A percentile compares a stretch with the other conserved stretches of the same genome.
Conservation (phyloP, 768 basidiomycete species). For the Trichaptum fuscoviolaceum region DNA sequence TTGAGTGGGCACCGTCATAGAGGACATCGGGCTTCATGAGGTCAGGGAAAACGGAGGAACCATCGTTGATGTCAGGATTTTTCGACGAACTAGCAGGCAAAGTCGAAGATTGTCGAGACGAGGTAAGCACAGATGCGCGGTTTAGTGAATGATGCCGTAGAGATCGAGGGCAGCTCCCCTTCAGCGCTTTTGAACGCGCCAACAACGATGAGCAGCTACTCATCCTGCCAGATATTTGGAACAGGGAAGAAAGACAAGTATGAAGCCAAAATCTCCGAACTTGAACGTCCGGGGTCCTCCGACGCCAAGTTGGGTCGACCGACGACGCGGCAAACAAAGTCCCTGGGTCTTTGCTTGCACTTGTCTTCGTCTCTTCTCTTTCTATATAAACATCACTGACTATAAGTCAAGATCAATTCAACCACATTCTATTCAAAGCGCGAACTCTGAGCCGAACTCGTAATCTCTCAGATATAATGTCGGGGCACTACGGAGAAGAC, state of each 20-base stretch:
- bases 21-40: slow-evolving; percentile 59
- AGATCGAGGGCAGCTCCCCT: background rate
- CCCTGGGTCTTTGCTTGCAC: no score
- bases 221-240: background rate
- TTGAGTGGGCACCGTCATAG: slow-evolving; percentile 54
- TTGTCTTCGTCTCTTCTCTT: no score
- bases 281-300: background rate
- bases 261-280: no score
- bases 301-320: no score
- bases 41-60: slow-evolving; percentile 37
- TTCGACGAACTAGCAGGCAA: background rate
- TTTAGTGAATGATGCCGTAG: background rate
- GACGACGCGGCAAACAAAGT: no score
- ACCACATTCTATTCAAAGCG: background rate
- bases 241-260: background rate
- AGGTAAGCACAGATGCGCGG: background rate
- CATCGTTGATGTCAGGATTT: background rate
- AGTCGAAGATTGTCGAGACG: background rate
- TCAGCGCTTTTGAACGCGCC: background rate
- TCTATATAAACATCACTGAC: no score
- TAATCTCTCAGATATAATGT: background rate
- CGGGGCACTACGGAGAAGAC: background rate
- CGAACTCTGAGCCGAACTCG: background rate
- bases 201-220: background rate
- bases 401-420: no score